Conservation (phyloP, 768 basidiomycete genomes). For the Macrolepiota albuminosa region DNA sequence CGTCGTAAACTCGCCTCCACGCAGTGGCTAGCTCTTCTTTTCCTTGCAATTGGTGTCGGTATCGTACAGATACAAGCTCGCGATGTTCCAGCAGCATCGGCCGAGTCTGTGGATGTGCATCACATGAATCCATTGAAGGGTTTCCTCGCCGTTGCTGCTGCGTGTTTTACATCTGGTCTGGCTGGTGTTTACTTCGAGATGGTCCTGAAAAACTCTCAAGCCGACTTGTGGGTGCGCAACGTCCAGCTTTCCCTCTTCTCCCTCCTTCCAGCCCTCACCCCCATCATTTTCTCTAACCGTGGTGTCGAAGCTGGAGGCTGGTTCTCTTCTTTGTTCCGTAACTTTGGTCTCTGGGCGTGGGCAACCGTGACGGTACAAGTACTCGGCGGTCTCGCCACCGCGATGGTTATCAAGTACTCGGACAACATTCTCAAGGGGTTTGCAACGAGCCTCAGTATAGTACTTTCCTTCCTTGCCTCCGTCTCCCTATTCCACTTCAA, state of each 20-base stretch:
- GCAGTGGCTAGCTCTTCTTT: slow-evolving; percentile 83
- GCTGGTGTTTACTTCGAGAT: slow-evolving; percentile 99
- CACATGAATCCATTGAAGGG: slow-evolving; percentile 82
- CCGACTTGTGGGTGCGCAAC: slow-evolving; percentile 95
- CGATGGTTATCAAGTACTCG: slow-evolving; percentile 94
- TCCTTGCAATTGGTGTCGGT: slow-evolving; percentile 85
- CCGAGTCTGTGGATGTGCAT: slow-evolving; percentile 29
- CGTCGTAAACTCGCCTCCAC: slow-evolving; percentile 65
- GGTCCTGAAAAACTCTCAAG: slow-evolving; percentile 86
- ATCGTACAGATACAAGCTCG: slow-evolving; percentile 78
- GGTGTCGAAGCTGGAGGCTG: slow-evolving; percentile 29
- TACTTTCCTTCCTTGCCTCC: slow-evolving; percentile 91
- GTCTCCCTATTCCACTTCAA: slow-evolving; percentile 87
- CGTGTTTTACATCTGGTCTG: slow-evolving; percentile 93
- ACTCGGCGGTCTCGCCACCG: slow-evolving; percentile 89
- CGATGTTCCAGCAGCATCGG: slow-evolving; percentile 11
- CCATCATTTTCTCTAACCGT: slow-evolving; percentile 57
- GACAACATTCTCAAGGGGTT: slow-evolving; percentile 96
- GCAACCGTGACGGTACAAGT: slow-evolving; percentile 89
- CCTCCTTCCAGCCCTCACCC: slow-evolving; percentile 80
- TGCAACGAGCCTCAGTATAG: slow-evolving; percentile 90
- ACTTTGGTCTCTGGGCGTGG: slow-evolving; percentile 95
- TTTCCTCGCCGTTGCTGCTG: slow-evolving; percentile 83
- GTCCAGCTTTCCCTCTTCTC: slow-evolving; percentile 95
- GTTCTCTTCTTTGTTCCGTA: slow-evolving; percentile 59